These are phyloP conservation scores for Suhomyces tanzawaensis DNA, from an alignment of 805 yeast species.

Conservation along the genomic window DNA sequence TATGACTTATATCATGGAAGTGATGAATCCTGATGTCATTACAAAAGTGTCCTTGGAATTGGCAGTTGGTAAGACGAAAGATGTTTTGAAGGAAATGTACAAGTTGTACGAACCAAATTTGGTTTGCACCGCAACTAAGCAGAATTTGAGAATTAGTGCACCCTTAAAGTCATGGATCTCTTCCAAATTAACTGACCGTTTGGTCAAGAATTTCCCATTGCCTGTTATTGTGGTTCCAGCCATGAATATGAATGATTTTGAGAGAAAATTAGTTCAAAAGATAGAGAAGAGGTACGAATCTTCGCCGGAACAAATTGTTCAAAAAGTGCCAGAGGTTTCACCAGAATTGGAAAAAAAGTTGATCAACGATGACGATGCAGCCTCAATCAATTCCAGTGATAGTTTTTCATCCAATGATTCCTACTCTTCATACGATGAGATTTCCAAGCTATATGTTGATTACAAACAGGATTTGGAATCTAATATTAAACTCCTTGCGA, in stretches of 20 bases:
- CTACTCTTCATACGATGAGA: slow-evolving; percentile 40
- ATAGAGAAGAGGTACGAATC: slow-evolving; percentile 12
- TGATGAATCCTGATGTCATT: slow-evolving; percentile 45
- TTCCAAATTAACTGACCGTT: slow-evolving; percentile 59
- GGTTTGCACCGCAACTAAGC: slow-evolving; percentile 56
- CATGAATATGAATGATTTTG: slow-evolving; percentile 53
- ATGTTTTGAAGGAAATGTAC: slow-evolving; percentile 57
- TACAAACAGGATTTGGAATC: slow-evolving; percentile 23
- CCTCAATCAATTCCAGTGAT: slow-evolving; percentile 18
- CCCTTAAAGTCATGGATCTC: slow-evolving; percentile 61
- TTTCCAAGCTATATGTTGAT: slow-evolving; percentile 29
- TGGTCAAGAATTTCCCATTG: slow-evolving; percentile 60
- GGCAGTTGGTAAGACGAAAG: slow-evolving; percentile 56
- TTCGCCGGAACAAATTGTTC: not conserved
- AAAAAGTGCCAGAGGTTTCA: not conserved
- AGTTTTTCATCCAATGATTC: slow-evolving; percentile 29
- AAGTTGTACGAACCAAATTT: slow-evolving; percentile 60
- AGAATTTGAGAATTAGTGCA: slow-evolving; percentile 39
- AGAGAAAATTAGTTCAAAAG: slow-evolving; percentile 39
- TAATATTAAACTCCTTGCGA: slow-evolving; percentile 13
- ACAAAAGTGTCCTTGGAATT: slow-evolving; percentile 59
- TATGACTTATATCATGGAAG: slow-evolving; percentile 50
- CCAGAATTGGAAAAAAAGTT: not conserved
- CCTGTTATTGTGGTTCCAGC: slow-evolving; percentile 72
- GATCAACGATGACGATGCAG: slow-evolving; percentile 9